Evolutionary conservation across 768 basidiomycete genomes (phyloP).

Genomic region (Calocera cornea): DNA sequence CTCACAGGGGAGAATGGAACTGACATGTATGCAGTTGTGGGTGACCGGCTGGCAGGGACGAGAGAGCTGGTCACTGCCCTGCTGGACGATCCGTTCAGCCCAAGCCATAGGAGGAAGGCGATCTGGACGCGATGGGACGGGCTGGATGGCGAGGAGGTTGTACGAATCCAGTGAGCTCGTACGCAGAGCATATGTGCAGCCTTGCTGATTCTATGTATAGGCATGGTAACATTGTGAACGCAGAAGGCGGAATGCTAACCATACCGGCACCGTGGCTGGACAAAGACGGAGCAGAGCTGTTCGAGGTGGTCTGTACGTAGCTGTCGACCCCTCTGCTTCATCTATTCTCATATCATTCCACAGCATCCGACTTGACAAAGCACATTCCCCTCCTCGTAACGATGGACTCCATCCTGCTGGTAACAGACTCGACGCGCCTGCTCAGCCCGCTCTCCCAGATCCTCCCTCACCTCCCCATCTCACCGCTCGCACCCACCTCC

Average conservation of each 20-base stretch:
- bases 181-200: not conserved
- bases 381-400: not conserved
- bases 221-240: not conserved
- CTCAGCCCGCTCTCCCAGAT: not conserved
- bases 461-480: not conserved
- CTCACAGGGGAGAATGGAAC: not conserved
- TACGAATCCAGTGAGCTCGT: not conserved
- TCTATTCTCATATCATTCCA: no score
- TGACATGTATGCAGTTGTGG: not conserved
- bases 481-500: not conserved
- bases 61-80: conserved; percentile 54
- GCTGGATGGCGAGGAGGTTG: not conserved
- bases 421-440: not conserved
- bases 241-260: not conserved
- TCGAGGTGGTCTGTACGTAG: not conserved
- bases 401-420: not conserved
- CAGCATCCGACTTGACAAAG: not conserved
- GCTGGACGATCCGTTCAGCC: conserved; percentile 48
- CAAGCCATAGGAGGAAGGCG: not conserved
- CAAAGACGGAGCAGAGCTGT: not conserved
- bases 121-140: not conserved
- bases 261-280: not conserved
- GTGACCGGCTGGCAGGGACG: conserved; percentile 39
- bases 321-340: not conserved
- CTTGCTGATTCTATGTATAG: not conserved